These are phyloP conservation scores for Colletotrichum sp. DNA, from an alignment of 2,329 filamentous ascomycete genomes.

Conservation along the genomic window DNA sequence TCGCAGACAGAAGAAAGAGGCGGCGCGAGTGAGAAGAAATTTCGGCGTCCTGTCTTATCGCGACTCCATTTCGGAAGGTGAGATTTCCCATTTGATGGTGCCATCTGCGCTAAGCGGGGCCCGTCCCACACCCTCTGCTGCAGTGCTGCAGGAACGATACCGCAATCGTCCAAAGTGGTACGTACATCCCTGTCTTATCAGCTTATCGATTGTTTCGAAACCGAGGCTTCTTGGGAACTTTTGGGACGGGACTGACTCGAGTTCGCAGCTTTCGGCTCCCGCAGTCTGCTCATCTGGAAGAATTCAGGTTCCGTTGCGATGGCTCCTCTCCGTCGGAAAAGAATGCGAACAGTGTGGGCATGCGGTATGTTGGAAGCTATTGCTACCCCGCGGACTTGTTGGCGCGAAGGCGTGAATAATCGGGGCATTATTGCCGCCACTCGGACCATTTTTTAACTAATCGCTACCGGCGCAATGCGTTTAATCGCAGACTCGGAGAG, in stretches of 20 bases:
- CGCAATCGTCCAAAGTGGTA: background rate
- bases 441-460: background rate
- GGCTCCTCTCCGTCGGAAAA: background rate
- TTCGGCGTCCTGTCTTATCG: conserved; percentile 4
- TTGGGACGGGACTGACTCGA: background rate
- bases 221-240: background rate
- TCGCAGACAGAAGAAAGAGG: background rate
- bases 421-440: background rate
- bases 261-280: background rate
- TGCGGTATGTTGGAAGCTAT: background rate
- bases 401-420: background rate
- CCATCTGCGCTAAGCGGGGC: conserved; percentile 16
- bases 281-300: background rate
- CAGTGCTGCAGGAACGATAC: background rate
- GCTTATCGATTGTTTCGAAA: background rate
- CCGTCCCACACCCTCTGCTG: conserved; percentile 5
- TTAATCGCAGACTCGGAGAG: background rate
- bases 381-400: background rate
- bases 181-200: background rate
- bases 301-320: background rate
- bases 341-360: background rate
- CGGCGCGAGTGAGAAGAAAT: background rate
- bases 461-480: background rate
- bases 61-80: conserved; percentile 10
- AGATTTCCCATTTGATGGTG: conserved; percentile 20